Conservation (phyloP, 139 green algal genomes). For the Coelastrella sp. region DNA sequence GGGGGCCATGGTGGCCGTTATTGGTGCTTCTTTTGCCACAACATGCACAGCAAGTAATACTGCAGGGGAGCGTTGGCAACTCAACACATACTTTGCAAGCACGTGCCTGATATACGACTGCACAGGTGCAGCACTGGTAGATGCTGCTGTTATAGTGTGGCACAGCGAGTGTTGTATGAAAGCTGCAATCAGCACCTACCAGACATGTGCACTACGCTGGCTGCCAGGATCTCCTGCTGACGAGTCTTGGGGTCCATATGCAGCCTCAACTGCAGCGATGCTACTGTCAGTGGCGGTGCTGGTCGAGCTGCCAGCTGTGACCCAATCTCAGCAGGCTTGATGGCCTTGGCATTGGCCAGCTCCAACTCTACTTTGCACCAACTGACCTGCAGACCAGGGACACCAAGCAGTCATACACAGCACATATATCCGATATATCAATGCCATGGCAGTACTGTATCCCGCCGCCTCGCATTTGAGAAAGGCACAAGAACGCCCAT, state of each 20-base stretch:
- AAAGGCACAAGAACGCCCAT: no score
- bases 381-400: conserved; percentile 67
- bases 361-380: conserved; percentile 95
- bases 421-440: background rate
- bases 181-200: background rate
- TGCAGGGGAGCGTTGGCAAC: background rate
- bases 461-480: no score
- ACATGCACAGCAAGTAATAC: background rate
- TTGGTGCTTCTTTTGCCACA: background rate
- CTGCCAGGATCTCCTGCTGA: conserved; percentile 81
- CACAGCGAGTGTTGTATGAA: background rate
- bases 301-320: conserved; percentile 44
- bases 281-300: conserved; percentile 86
- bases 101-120: background rate
- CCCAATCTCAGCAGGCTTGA: conserved; percentile 49
- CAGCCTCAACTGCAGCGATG: conserved; percentile 92
- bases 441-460: background rate
- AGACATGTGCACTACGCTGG: conserved; percentile 78
- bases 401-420: background rate
- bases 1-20: conserved; percentile 54
- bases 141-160: no score
- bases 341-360: conserved; percentile 71
- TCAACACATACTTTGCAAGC: background rate
- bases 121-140: background rate
- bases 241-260: conserved; percentile 69